A percentile compares a stretch with the other conserved stretches of the same genome.
Conservation (phyloP, 306 rosid genomes). For the Calophaca sinica region DNA sequence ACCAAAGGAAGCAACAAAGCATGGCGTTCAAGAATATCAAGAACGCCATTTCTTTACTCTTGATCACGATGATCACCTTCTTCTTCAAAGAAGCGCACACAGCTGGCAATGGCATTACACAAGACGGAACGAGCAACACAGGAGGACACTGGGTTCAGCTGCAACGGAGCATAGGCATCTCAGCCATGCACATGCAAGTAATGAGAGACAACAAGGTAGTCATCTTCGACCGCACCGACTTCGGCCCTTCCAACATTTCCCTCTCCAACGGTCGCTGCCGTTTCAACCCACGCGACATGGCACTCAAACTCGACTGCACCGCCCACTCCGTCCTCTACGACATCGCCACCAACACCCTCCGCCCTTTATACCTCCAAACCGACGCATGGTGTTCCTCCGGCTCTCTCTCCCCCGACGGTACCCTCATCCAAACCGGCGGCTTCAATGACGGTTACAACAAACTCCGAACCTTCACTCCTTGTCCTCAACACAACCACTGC, state of each 20-base stretch:
- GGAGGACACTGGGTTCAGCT: slow-evolving; percentile 72
- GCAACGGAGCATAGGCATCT: slow-evolving; percentile 66
- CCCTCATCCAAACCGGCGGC: slow-evolving; percentile 78
- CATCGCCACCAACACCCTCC: slow-evolving; percentile 53
- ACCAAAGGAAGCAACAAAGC: not conserved
- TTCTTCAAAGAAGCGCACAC: not conserved
- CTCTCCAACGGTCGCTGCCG: slow-evolving; percentile 51
- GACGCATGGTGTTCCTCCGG: slow-evolving; percentile 94
- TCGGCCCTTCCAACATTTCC: slow-evolving; percentile 81
- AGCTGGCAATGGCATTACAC: not conserved
- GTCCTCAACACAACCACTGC: slow-evolving; percentile 51
- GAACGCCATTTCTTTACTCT: slow-evolving; percentile 50
- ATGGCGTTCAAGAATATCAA: slow-evolving; percentile 66
- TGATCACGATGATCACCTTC: not conserved
- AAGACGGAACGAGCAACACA: not conserved
- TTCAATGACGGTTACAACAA: slow-evolving; percentile 61
- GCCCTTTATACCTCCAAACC: slow-evolving; percentile 64
- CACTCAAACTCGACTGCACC: slow-evolving; percentile 70
- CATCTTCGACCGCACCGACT: slow-evolving; percentile 76
- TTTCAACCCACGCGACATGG: slow-evolving; percentile 41
- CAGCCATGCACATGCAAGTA: slow-evolving; percentile 97
- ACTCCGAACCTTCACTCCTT: slow-evolving; percentile 60
- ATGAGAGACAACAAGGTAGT: slow-evolving; percentile 68
- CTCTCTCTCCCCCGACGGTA: slow-evolving; percentile 56
- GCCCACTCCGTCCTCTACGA: slow-evolving; percentile 82